Evolutionary conservation across 208 protist genomes (phyloP), one percentile per base, ranked within the genome.

Genomic region (Trypanosoma boissoni): DNA sequence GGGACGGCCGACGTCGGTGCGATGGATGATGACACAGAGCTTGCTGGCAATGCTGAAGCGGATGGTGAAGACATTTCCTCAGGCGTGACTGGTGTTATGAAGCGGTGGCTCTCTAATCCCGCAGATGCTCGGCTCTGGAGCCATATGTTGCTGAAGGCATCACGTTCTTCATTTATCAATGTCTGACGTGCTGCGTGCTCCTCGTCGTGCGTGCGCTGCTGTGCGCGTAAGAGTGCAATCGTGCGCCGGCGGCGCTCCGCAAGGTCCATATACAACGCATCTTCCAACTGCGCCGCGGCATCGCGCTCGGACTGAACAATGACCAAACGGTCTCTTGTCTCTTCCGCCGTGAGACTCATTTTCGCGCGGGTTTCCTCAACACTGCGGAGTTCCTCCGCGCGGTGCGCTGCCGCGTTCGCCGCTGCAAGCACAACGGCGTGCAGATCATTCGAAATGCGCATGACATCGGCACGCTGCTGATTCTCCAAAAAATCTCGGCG

Each of bases 401-500:
- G 46, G 9, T 45, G 29, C 9, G 28, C 2, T 26, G 49, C 57
- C 8, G 21, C 57, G 23, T 63, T 45, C 16, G 41, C 23, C 0
- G 54, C 12, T 24, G 9, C 24, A n/a, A 34, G n/a, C 18, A 52
- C 24, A 0, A 31, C 23, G 2, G 20, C 20, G 31, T 39, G 29
- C 9, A 63, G 46, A 26, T 63, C 57, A 0, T 16, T 43, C 16
- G 6, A 5, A 41, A 63, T 1, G 5, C 44, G 2, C n/a, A 21
- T 20, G 18, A 26, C 20, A 32, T 44, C 32, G 9, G 43, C 31
- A 2, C 45, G 0, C 26, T 63, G 28, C 32, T 34, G 18, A 23
- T 53, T 34, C 23, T 63, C 46, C 37, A 63, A 45, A 42, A 45
- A 53, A 26, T 5, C 6, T 5, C 57, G 57, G 12, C 45, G 45